phyloP scores from a whole-genome alignment of 2,329 filamentous ascomycete species.

The Scytalidium sp. region DNA sequence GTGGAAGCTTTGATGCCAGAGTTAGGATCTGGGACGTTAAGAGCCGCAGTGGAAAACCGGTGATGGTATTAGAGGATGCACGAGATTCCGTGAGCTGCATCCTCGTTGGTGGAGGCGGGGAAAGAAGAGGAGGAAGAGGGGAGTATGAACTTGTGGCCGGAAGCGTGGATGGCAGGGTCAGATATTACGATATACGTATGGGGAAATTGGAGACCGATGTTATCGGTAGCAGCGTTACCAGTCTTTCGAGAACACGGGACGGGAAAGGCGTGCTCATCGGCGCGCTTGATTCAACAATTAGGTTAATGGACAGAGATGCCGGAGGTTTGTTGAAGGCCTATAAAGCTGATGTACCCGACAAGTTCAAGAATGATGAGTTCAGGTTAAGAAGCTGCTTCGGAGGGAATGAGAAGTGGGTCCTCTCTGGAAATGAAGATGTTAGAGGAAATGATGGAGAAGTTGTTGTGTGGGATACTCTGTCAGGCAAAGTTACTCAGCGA shows the following conservation, averaged over 20 bases:
- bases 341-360: constrained; percentile 38
- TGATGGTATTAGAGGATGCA: constrained; percentile 73
- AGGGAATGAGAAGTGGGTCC: constrained; percentile 70
- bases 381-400: constrained; percentile 52
- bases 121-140: constrained; percentile 14
- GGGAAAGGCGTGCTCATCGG: constrained; percentile 73
- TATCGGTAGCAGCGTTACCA: constrained; percentile 71
- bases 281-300: constrained; percentile 70
- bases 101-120: constrained; percentile 12
- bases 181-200: constrained; percentile 79
- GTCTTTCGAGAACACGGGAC: constrained; percentile 66
- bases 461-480: constrained; percentile 83
- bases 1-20: constrained; percentile 70
- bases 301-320: constrained; percentile 75
- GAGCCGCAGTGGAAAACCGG: constrained; percentile 52
- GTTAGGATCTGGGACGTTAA: constrained; percentile 74
- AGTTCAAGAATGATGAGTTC: constrained; percentile 34
- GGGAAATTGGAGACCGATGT: constrained; percentile 70
- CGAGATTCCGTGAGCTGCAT: constrained; percentile 59
- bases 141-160: constrained; percentile 64
- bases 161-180: constrained; percentile 80
- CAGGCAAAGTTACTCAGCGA: constrained; percentile 63
- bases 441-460: constrained; percentile 21
- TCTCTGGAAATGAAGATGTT: constrained; percentile 72
- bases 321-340: constrained; percentile 75